These are phyloP conservation scores for Trifolium fragiferum DNA, from an alignment of 306 rosid genomes.

Conservation along the genomic window DNA sequence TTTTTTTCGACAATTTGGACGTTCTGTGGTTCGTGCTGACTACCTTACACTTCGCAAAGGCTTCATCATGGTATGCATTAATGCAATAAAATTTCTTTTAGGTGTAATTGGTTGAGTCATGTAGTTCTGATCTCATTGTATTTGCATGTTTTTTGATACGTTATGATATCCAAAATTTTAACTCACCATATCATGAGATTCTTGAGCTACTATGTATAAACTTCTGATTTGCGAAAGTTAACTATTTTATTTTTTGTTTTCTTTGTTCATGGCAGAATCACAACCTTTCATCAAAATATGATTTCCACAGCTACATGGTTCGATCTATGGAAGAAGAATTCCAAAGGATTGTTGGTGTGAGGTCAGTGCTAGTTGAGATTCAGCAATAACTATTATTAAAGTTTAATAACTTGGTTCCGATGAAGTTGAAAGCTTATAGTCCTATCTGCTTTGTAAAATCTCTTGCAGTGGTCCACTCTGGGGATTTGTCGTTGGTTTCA, in stretches of 20 bases:
- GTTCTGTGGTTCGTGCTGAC: slow-evolving; percentile 83
- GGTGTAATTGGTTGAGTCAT: slow-evolving; percentile 20
- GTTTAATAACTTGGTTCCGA: slow-evolving; percentile 26
- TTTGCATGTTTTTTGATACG: slow-evolving; percentile 10
- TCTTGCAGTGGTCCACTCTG: slow-evolving; percentile 83
- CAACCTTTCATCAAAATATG: slow-evolving; percentile 72
- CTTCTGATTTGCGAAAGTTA: slow-evolving; percentile 28
- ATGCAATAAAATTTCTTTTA: slow-evolving; percentile 29
- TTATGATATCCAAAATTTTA: slow-evolving; percentile 16
- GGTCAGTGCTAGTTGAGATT: slow-evolving; percentile 53
- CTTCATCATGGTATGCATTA: slow-evolving; percentile 75
- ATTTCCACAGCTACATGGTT: slow-evolving; percentile 97
- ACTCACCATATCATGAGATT: slow-evolving; percentile 22
- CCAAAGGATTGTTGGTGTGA: slow-evolving; percentile 96
- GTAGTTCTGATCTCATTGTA: slow-evolving; percentile 26
- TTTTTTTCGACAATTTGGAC: slow-evolving; percentile 92
- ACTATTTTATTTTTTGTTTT: slow-evolving; percentile 33
- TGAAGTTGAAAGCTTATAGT: slow-evolving; percentile 38
- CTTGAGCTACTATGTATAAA: background rate
- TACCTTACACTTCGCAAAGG: slow-evolving; percentile 93
- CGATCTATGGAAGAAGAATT: slow-evolving; percentile 99
- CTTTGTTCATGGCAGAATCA: slow-evolving; percentile 79
- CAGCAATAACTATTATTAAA: slow-evolving; percentile 24
- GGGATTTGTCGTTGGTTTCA: slow-evolving; percentile 97
- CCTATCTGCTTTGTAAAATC: slow-evolving; percentile 42